Evolutionary conservation across 768 basidiomycete genomes (phyloP), one percentile per base, ranked within the genome.

Genomic region (Lactarius quietus): DNA sequence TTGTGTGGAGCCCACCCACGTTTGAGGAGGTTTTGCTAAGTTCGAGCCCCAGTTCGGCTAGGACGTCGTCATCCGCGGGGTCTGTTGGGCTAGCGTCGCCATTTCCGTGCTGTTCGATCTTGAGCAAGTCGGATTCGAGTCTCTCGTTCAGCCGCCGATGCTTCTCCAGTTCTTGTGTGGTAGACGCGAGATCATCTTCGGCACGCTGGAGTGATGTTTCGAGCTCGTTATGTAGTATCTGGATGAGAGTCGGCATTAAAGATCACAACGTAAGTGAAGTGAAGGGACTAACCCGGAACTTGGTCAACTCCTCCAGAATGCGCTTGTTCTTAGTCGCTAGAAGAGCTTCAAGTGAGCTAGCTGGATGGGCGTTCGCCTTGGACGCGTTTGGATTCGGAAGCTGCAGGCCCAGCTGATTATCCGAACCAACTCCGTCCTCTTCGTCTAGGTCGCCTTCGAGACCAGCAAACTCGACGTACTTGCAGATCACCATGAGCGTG

Each of bases 391-490:
- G 95, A 73, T 95, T 86, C 0, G 95, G 95, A 36, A 98, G 81
- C 35, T 84, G 84, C 14, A 92, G 69, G 3, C 81, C 86, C n/a
- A 80, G 74, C 23, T 82, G 80, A 54, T 77, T 73, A 8, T 63
- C 71, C 70, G 41, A 66, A 63, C 51, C 43, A 18, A 62, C 65
- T 28, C 78, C 78, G 68, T 79, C 81, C 26, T 81, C 86, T 38
- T 86, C 85, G 26, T 85, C 86, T 20, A 83, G 84, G 58, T 90
- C 86, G 39, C 87, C 86, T 39, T 96, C 93, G 35, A 93, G 83
- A 10, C 93, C 93, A 8, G 92, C 88, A 73, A 98, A 98, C 73
- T 98, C 96, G 64, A 99, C 95, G 70, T 89, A 98, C 97, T 98
- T 9, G 70, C 36, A 38, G 48, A 64, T 43, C 15, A 38, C 10